Evolutionary conservation across 2,329 filamentous ascomycete genomes (phyloP).

Genomic region (Alternaria sp.): DNA sequence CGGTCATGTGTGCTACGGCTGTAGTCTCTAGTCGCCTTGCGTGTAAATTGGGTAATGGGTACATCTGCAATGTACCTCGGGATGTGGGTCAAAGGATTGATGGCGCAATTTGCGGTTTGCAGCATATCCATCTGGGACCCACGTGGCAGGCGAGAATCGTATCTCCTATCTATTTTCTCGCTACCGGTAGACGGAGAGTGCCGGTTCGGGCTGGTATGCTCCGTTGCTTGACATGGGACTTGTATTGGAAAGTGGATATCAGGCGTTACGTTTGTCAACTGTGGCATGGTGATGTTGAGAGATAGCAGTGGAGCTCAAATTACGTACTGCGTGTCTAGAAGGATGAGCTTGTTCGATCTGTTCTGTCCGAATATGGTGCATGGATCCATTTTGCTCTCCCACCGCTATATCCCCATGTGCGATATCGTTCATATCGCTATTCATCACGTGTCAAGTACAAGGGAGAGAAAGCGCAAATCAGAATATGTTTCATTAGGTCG

Average conservation of each 20-base stretch:
- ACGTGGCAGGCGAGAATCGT: background rate
- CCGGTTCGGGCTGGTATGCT: slow-evolving; percentile 1
- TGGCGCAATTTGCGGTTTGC: slow-evolving; percentile 3
- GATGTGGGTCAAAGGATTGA: background rate
- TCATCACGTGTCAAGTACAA: background rate
- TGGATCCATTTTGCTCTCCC: background rate
- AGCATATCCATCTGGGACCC: background rate
- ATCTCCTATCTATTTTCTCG: background rate
- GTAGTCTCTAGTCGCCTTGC: background rate
- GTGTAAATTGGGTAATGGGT: background rate
- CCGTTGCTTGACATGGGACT: background rate
- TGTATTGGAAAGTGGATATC: background rate
- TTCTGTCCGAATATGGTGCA: background rate
- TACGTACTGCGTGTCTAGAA: slow-evolving; percentile 4
- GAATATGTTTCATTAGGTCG: slow-evolving; percentile 13
- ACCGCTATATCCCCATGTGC: background rate
- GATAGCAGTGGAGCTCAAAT: background rate
- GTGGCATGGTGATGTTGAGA: background rate
- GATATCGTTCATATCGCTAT: background rate
- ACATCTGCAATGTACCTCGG: background rate
- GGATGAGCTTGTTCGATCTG: background rate
- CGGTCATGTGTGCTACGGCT: background rate
- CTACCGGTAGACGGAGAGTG: background rate
- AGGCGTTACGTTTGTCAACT: background rate
- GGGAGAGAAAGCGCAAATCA: background rate